These are phyloP conservation scores for Kitagawia praeruptora DNA, from an alignment of 129 eudicot species.

Conservation along the genomic window DNA sequence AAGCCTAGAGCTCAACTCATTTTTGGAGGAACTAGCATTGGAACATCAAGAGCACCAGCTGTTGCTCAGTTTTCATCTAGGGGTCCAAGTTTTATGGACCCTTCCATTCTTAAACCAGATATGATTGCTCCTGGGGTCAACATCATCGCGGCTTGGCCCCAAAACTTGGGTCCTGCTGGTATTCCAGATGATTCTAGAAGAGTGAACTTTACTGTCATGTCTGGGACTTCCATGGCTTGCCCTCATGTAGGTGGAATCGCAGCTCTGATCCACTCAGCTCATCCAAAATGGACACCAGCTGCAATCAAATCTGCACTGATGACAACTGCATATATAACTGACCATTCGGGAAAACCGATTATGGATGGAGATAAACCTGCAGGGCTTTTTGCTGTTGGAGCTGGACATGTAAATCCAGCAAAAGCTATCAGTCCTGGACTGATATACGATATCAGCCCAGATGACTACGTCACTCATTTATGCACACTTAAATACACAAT, in stretches of 20 bases:
- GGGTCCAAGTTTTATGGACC: slow-evolving; percentile 74
- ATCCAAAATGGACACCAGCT: slow-evolving; percentile 90
- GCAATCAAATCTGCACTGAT: slow-evolving; percentile 80
- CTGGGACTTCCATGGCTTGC: slow-evolving; percentile 96
- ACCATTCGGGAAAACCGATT: slow-evolving; percentile 65
- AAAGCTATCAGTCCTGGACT: slow-evolving; percentile 76
- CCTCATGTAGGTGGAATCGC: slow-evolving; percentile 94
- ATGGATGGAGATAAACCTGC: slow-evolving; percentile 78
- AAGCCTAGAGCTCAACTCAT: slow-evolving; percentile 54
- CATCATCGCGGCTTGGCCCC: slow-evolving; percentile 98
- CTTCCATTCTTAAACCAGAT: slow-evolving; percentile 84
- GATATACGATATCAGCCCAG: slow-evolving; percentile 63
- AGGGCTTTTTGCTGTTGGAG: slow-evolving; percentile 52
- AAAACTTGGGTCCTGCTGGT: slow-evolving; percentile 78
- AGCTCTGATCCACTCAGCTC: slow-evolving; percentile 68
- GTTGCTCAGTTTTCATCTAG: slow-evolving; percentile 96
- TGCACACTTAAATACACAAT: slow-evolving; percentile 51
- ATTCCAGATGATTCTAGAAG: slow-evolving; percentile 82
- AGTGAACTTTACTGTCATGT: slow-evolving; percentile 85
- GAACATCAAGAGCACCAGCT: slow-evolving; percentile 66
- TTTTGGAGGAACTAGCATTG: slow-evolving; percentile 66
- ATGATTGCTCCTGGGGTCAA: slow-evolving; percentile 96
- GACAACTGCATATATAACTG: slow-evolving; percentile 61
- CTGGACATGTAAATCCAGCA: slow-evolving; percentile 83
- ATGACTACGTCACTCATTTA: slow-evolving; percentile 68